Evolutionary conservation across 1,284 basidiomycete species (phyloP), one percentile per base, ranked within the genome.

Genomic region (Ustilago cynodontis): DNA sequence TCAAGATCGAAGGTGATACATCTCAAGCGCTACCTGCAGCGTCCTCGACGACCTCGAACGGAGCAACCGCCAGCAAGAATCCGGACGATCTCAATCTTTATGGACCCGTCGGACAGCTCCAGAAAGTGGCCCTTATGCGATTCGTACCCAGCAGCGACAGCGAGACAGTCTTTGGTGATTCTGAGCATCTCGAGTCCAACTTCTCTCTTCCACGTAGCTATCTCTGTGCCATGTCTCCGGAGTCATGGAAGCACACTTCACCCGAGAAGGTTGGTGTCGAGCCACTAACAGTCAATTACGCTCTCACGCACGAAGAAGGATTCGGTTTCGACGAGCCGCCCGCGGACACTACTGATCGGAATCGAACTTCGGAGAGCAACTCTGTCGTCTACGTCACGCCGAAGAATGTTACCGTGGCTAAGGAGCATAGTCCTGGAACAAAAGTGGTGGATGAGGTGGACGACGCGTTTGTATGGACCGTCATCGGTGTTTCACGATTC

Each of bases 391-490:
- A 93, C 86, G 90, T 91, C 84, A 88, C 90, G 7, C 92, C 93
- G 56, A 90, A 92, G 53, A 88, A 92, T 18, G 89, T 90, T 39
- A 92, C 92, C 66, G 92, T 93, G 81, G 86, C 91, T 61, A 92
- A 92, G 84, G 78, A 77, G 56, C 91, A 93, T 74, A 91, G 91
- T 18, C 88, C 90, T 47, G 90, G 89, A 54, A 86, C 90, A 9
- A 77, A 77, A 31, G 89, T 92, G 57, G 91, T 90, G 24, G 94
- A 95, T 81, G 93, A 94, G 86, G 93, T 97, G 14, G 94, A 96
- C 82, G 95, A 98, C 84, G 94, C 93, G 87, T 89, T 95, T 67
- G 94, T 93, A 82, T 98, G 95, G 95, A 94, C 94, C 10, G 94
- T 98, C 77, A 93, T 95, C 71, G 93, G 95, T 55, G 95, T 97